phyloP scores from a whole-genome alignment of 225 moss, liverwort and hornwort genomes.

The Marchantia paleacea region DNA sequence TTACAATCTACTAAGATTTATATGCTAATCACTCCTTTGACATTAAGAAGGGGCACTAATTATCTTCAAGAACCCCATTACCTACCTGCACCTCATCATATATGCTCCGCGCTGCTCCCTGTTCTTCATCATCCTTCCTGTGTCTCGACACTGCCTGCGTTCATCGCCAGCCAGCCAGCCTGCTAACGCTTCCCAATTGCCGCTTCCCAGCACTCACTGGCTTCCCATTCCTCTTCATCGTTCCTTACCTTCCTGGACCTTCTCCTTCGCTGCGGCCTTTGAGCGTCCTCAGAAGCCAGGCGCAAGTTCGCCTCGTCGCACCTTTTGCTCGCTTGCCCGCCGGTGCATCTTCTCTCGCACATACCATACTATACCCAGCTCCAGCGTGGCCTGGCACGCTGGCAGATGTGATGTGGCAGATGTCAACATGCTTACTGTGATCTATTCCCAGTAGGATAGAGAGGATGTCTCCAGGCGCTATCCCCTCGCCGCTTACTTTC shows the following conservation, averaged over 20 bases:
- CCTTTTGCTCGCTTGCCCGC: not conserved
- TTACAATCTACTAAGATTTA: not conserved
- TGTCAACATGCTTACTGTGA: not conserved
- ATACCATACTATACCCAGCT: not conserved
- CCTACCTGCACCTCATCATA: conserved; percentile 15
- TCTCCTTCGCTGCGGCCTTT: not conserved
- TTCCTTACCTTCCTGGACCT: not conserved
- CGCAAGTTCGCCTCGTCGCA: conserved; percentile 2
- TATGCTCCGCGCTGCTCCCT: not conserved
- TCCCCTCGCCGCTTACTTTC: not conserved
- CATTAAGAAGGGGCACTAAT: not conserved
- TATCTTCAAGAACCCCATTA: conserved; percentile 5
- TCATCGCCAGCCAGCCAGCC: conserved; percentile 1
- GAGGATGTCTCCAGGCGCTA: not conserved
- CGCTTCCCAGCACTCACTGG: conserved; percentile 10
- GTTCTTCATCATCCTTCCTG: not conserved
- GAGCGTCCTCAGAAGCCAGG: conserved; percentile 5
- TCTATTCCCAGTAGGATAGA: not conserved
- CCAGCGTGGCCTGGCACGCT: conserved; percentile 1
- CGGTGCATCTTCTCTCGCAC: conserved; percentile 10
- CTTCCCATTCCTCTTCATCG: not conserved
- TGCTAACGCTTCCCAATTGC: conserved; percentile 3
- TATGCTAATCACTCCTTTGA: not conserved
- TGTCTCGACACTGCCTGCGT: conserved; percentile 9
- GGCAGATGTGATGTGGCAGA: conserved; percentile 6